Evolutionary conservation across 352 stramenopile species (phyloP).

Genomic region (Salisapilia sapeloensis): DNA sequence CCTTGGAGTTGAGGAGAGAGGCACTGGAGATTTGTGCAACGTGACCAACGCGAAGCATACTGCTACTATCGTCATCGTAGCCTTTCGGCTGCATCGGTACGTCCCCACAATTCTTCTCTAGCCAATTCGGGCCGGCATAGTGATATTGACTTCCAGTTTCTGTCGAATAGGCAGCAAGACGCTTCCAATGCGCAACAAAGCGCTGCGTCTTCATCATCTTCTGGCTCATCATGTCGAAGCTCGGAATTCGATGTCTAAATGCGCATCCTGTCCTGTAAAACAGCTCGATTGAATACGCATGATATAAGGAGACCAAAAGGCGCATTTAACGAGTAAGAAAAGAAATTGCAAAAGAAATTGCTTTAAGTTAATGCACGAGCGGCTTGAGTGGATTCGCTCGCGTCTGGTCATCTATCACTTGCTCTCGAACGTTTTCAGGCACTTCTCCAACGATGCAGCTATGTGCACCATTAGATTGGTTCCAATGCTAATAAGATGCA

Average conservation of each 20-base stretch:
- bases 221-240: too few relatives aligned
- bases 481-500: background rate
- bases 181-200: background rate
- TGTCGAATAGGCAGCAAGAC: background rate
- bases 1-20: conserved; percentile 27
- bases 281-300: conserved; percentile 1
- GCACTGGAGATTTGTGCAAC: conserved; percentile 32
- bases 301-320: conserved; percentile 1
- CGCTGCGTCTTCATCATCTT: too few relatives aligned
- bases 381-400: conserved; percentile 80
- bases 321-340: too few relatives aligned
- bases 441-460: conserved; percentile 78
- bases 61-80: conserved; percentile 25
- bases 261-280: too few relatives aligned
- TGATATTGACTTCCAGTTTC: background rate
- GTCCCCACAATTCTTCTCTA: conserved; percentile 44
- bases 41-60: conserved; percentile 58
- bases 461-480: background rate
- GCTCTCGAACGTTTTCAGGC: conserved; percentile 73
- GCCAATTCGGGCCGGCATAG: conserved; percentile 19
- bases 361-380: conserved; percentile 86
- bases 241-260: too few relatives aligned
- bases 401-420: conserved; percentile 81
- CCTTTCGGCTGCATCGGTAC: conserved; percentile 20
- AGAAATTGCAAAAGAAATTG: too few relatives aligned